A percentile compares a stretch with the other conserved stretches of the same genome.
These are phyloP conservation scores for Trichaptum fuscoviolaceum DNA, from an alignment of 768 basidiomycete genomes.

Conservation along the genomic window DNA sequence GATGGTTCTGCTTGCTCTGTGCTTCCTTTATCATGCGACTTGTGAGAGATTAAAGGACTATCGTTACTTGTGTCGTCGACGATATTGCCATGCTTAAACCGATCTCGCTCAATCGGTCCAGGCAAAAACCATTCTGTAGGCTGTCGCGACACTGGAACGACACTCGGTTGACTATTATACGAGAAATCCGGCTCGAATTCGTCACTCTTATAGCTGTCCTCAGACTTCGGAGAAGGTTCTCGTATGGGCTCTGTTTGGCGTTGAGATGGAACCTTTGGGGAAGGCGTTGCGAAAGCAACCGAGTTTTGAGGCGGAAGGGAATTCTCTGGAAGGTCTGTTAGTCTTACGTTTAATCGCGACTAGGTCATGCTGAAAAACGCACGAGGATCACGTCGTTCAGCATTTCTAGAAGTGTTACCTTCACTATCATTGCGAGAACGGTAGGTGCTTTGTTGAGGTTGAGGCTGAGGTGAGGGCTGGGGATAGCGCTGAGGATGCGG, in stretches of 20 bases:
- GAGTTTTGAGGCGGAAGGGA: neutral
- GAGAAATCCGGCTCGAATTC: neutral
- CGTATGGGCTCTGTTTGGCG: neutral
- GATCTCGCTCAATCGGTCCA: neutral
- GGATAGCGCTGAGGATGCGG: no score
- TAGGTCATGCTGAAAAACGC: neutral
- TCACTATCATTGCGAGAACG: neutral
- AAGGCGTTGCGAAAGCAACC: neutral
- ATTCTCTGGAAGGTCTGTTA: neutral
- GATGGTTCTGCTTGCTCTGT: conserved; percentile 12
- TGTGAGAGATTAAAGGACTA: conserved; percentile 15
- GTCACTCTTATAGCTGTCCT: neutral
- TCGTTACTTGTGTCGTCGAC: conserved; percentile 16
- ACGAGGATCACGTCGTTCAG: neutral
- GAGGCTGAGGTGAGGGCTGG: no score
- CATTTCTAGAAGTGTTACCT: neutral
- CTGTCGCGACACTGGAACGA: neutral
- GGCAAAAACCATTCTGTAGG: neutral
- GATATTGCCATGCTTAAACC: neutral
- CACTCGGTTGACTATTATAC: neutral
- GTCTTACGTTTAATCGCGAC: neutral
- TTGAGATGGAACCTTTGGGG: neutral
- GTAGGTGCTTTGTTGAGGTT: neutral
- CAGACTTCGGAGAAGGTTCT: neutral
- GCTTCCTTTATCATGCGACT: conserved; percentile 10